Evolutionary conservation across 2,329 filamentous ascomycete genomes (phyloP).

Genomic region (Hypoxylon sp.): DNA sequence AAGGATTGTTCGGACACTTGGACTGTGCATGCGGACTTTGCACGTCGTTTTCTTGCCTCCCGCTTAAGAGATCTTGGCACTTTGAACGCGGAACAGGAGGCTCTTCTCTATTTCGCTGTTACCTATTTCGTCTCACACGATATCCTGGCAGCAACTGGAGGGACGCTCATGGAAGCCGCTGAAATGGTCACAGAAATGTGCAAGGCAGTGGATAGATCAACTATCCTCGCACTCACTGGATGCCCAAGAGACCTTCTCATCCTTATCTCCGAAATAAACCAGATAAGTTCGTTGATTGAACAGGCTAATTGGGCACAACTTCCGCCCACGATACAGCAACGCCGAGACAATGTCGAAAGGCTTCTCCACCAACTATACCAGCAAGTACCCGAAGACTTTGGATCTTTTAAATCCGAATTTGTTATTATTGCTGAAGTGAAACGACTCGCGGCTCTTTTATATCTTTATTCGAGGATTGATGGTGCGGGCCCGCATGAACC

Average conservation of each 20-base stretch:
- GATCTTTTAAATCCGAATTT: slow-evolving; percentile 33
- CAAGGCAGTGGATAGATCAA: slow-evolving; percentile 32
- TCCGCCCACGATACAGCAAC: slow-evolving; percentile 25
- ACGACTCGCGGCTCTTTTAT: slow-evolving; percentile 50
- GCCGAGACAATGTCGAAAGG: slow-evolving; percentile 41
- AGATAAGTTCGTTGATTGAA: slow-evolving; percentile 29
- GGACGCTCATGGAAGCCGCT: slow-evolving; percentile 26
- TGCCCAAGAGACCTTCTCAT: slow-evolving; percentile 42
- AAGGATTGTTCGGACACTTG: slow-evolving; percentile 51
- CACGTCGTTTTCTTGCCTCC: slow-evolving; percentile 40
- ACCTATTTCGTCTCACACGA: slow-evolving; percentile 49
- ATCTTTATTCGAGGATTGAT: slow-evolving; percentile 52
- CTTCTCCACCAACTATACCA: slow-evolving; percentile 35
- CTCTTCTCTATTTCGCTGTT: slow-evolving; percentile 47
- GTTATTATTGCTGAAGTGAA: slow-evolving; percentile 48
- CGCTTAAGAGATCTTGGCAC: slow-evolving; percentile 22
- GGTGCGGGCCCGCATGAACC: slow-evolving; percentile 48
- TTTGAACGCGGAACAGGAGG: slow-evolving; percentile 42
- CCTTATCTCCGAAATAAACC: slow-evolving; percentile 44
- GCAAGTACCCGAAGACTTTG: slow-evolving; percentile 37
- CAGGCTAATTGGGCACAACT: slow-evolving; percentile 10
- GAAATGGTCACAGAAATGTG: slow-evolving; percentile 39
- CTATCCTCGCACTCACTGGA: slow-evolving; percentile 38
- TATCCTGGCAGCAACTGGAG: slow-evolving; percentile 42
- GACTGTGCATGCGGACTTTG: slow-evolving; percentile 51